A percentile compares a stretch with the other conserved stretches of the same genome.
These are phyloP conservation scores for Aspergillus viridinutans DNA, from an alignment of 2,329 filamentous ascomycete genomes.

Conservation along the genomic window DNA sequence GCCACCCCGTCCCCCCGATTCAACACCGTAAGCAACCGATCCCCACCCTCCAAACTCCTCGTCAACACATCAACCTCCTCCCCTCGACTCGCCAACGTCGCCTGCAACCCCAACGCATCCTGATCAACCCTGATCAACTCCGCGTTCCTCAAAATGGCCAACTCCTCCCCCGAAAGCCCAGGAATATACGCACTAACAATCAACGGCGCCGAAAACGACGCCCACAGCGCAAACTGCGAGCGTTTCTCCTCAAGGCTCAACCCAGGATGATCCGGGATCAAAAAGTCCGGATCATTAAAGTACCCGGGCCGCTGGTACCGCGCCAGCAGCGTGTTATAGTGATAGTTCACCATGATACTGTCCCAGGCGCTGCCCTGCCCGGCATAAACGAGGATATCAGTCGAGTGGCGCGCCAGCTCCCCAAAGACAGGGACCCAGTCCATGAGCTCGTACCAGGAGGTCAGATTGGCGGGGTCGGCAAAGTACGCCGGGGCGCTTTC, in stretches of 20 bases:
- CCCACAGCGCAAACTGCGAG: conserved; percentile 51
- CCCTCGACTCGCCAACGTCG: conserved; percentile 46
- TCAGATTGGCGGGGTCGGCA: conserved; percentile 31
- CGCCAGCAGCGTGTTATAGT: conserved; percentile 40
- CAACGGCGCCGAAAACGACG: conserved; percentile 46
- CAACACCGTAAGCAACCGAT: conserved; percentile 46
- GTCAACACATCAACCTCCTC: conserved; percentile 44
- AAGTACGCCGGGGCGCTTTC: conserved; percentile 48
- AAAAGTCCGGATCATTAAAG: conserved; percentile 49
- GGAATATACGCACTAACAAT: conserved; percentile 47
- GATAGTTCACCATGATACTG: conserved; percentile 48
- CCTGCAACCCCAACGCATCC: conserved; percentile 42
- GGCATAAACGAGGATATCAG: conserved; percentile 42
- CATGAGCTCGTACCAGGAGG: conserved; percentile 47
- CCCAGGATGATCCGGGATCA: conserved; percentile 47
- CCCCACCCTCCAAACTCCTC: conserved; percentile 45
- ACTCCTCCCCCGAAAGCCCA: conserved; percentile 29
- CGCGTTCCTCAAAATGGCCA: conserved; percentile 38
- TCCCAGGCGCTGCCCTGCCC: conserved; percentile 43
- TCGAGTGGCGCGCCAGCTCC: conserved; percentile 44
- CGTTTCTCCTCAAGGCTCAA: conserved; percentile 43
- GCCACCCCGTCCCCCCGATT: conserved; percentile 37
- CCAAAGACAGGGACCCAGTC: conserved; percentile 40
- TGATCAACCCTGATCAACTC: conserved; percentile 44
- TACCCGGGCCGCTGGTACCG: conserved; percentile 44